Percentiles rank a stretch among this genome's conserved stretches.
Conservation (phyloP, 2,329 filamentous ascomycete genomes). For the Nannizziopsis arthrosporioides region DNA sequence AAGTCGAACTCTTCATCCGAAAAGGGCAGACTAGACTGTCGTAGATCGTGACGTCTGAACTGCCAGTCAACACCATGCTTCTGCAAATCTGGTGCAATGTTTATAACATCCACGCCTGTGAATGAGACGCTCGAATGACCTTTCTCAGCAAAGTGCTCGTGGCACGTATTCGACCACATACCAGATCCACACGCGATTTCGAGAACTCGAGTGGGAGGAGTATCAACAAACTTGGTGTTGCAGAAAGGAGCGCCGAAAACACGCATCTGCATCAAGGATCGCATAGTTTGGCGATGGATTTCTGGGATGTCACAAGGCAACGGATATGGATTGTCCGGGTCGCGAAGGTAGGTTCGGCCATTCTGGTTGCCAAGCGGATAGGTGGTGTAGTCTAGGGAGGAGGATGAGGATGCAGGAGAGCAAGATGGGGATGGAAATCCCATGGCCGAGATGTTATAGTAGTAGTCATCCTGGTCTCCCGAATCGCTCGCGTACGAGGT, state of each 20-base stretch:
- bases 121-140: slow-evolving; percentile 63
- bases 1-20: slow-evolving; percentile 71
- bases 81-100: slow-evolving; percentile 52
- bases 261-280: slow-evolving; percentile 68
- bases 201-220: slow-evolving; percentile 63
- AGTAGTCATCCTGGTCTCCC: slow-evolving; percentile 7
- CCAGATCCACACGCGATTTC: slow-evolving; percentile 80
- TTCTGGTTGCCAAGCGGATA: slow-evolving; percentile 59
- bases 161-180: slow-evolving; percentile 81
- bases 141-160: slow-evolving; percentile 60
- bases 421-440: slow-evolving; percentile 24
- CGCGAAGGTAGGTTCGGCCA: slow-evolving; percentile 71
- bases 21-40: slow-evolving; percentile 64
- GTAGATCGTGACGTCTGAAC: slow-evolving; percentile 79
- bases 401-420: slow-evolving; percentile 18
- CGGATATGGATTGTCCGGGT: slow-evolving; percentile 62
- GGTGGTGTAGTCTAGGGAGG: slow-evolving; percentile 30
- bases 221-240: slow-evolving; percentile 53
- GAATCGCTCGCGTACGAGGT: slow-evolving; percentile 3
- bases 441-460: slow-evolving; percentile 9
- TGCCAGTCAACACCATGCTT: slow-evolving; percentile 73
- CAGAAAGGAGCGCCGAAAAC: slow-evolving; percentile 72
- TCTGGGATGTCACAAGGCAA: slow-evolving; percentile 78
- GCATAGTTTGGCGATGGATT: slow-evolving; percentile 73
- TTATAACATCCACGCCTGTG: slow-evolving; percentile 70